Conservation (phyloP, 2,329 filamentous ascomycete genomes). For the Pseudocercospora ulei region DNA sequence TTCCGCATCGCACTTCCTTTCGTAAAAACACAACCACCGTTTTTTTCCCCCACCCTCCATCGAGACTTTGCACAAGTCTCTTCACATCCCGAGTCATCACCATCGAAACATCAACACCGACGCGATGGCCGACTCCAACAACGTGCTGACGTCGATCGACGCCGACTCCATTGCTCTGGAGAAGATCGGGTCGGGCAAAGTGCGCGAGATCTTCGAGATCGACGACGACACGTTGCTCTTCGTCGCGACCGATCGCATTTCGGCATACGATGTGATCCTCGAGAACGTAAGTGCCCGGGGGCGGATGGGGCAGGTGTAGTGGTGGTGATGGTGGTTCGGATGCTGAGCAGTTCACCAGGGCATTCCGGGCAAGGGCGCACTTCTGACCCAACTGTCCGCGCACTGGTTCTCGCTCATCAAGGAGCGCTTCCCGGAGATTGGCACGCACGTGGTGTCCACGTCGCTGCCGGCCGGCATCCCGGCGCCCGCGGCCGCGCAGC, state of each 20-base stretch:
- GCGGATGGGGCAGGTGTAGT: too few species aligned
- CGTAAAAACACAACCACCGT: background rate
- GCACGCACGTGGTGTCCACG: constrained; percentile 55
- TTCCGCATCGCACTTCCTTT: too few species aligned
- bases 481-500: constrained; percentile 19
- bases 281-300: constrained; percentile 51
- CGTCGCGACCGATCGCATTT: constrained; percentile 80
- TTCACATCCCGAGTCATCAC: constrained; percentile 8
- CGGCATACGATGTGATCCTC: constrained; percentile 88
- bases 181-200: constrained; percentile 57
- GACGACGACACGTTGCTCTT: constrained; percentile 65
- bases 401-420: constrained; percentile 59
- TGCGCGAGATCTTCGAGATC: constrained; percentile 69
- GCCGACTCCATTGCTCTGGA: constrained; percentile 30
- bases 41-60: background rate
- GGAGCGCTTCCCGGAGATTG: constrained; percentile 48
- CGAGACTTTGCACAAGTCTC: constrained; percentile 5
- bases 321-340: too few species aligned
- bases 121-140: constrained; percentile 9
- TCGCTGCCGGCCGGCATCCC: constrained; percentile 48
- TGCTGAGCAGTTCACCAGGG: too few species aligned
- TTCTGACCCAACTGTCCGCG: constrained; percentile 57
- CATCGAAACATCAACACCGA: constrained; percentile 2
- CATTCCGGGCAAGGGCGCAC: constrained; percentile 56
- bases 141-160: constrained; percentile 10